Percentiles rank a stretch among this genome's conserved stretches.
phyloP scores from a whole-genome alignment of 192 early-diverging fungal genomes.

The Linnemannia schmuckeri region DNA sequence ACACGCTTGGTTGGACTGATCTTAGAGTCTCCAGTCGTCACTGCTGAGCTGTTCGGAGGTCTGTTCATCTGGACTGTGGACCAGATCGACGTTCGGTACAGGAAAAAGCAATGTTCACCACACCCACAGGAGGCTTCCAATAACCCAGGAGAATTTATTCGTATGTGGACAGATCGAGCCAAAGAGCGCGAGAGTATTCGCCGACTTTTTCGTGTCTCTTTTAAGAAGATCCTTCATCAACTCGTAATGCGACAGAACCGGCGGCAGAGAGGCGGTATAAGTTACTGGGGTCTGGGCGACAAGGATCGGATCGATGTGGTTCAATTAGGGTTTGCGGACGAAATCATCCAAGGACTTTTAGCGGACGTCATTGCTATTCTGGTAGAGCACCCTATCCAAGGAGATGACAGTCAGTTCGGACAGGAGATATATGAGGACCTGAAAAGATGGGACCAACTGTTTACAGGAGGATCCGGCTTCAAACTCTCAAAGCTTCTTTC shows the following conservation, averaged over 20 bases:
- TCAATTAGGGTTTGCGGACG: neutral
- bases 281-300: neutral
- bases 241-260: slow-evolving; percentile 2
- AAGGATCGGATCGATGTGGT: neutral
- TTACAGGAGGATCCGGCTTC: neutral
- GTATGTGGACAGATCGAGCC: slow-evolving; percentile 3
- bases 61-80: slow-evolving; percentile 35
- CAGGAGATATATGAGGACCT: neutral
- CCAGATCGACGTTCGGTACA: neutral
- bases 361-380: neutral
- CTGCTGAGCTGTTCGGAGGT: neutral
- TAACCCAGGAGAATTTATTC: neutral
- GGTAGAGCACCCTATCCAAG: neutral
- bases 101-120: neutral
- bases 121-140: neutral
- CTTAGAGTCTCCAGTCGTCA: neutral
- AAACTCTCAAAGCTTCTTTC: neutral
- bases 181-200: neutral
- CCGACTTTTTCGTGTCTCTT: neutral
- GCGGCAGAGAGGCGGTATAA: neutral
- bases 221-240: slow-evolving; percentile 6
- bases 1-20: slow-evolving; percentile 2
- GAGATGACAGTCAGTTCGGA: neutral
- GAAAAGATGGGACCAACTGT: neutral
- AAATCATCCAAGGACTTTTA: slow-evolving; percentile 9